Percentiles rank a stretch among this genome's conserved stretches.
Evolutionary conservation across 345 rosid species (phyloP).

Genomic region (Eucalyptus cloeziana): DNA sequence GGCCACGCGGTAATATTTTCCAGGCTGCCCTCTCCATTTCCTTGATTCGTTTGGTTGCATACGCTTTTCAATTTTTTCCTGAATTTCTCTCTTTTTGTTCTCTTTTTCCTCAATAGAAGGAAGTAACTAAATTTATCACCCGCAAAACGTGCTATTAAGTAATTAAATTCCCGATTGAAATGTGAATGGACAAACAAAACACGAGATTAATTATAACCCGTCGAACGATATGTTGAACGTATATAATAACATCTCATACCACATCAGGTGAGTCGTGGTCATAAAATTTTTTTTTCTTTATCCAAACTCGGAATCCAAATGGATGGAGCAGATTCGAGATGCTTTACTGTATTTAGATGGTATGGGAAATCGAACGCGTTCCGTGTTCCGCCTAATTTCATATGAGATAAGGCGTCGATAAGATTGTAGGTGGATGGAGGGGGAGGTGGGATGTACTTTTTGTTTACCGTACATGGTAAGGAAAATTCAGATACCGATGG

Average conservation of each 20-base stretch:
- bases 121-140: background rate
- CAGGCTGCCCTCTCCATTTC: background rate
- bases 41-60: background rate
- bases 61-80: background rate
- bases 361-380: background rate
- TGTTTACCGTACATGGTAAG: background rate
- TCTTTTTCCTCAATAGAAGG: background rate
- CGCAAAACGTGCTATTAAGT: background rate
- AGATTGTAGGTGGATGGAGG: background rate
- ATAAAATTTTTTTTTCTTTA: no score
- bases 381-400: fast-evolving
- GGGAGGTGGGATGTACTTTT: background rate
- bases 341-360: background rate
- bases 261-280: fast-evolving
- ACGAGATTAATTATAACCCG: background rate
- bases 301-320: fast-evolving
- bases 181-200: background rate
- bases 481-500: background rate
- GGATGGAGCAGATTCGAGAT: background rate
- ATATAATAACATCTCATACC: background rate
- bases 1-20: background rate
- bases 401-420: background rate
- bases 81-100: background rate
- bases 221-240: fast-evolving
- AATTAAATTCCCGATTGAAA: background rate